phyloP scores from a whole-genome alignment of 129 eudicot species.

The sunflower (Helianthus annuus) region DNA sequence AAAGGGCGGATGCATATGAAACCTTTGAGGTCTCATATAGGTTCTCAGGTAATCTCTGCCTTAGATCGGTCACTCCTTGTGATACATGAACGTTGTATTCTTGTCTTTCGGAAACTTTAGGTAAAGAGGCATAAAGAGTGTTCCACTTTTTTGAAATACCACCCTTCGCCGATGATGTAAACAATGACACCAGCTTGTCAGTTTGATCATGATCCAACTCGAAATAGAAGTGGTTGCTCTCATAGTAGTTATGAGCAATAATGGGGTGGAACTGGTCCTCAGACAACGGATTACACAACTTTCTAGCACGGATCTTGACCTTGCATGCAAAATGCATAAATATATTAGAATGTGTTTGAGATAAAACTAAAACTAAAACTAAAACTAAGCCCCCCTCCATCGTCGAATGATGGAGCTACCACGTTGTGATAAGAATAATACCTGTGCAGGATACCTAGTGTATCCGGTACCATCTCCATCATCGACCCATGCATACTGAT shows the following conservation, averaged over 20 bases:
- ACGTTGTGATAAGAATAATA: conserved; percentile 20
- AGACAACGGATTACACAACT: conserved; percentile 38
- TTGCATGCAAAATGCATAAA: conserved; percentile 28
- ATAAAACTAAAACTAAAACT: not conserved
- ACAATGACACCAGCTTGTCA: conserved; percentile 42
- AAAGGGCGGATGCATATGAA: conserved; percentile 26
- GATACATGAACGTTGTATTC: not conserved
- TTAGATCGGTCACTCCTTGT: not conserved
- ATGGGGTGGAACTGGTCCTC: conserved; percentile 58
- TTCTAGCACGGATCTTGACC: conserved; percentile 48
- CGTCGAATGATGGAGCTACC: conserved; percentile 3
- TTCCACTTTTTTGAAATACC: conserved; percentile 27
- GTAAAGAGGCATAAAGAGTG: conserved; percentile 6
- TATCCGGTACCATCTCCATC: conserved; percentile 39
- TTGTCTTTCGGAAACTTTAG: conserved; percentile 11
- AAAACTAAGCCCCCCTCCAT: no score
- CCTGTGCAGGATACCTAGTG: conserved; percentile 83
- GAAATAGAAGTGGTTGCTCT: conserved; percentile 53
- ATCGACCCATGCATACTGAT: conserved; percentile 60
- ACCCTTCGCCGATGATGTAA: conserved; percentile 31
- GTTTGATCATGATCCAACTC: conserved; percentile 67
- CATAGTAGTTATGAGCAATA: conserved; percentile 55
- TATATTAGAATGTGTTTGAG: conserved; percentile 6
- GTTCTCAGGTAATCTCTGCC: not conserved
- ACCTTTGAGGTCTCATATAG: not conserved